Evolutionary conservation across 805 yeast species (phyloP).

Genomic region (Suhomyces pyralidae): DNA sequence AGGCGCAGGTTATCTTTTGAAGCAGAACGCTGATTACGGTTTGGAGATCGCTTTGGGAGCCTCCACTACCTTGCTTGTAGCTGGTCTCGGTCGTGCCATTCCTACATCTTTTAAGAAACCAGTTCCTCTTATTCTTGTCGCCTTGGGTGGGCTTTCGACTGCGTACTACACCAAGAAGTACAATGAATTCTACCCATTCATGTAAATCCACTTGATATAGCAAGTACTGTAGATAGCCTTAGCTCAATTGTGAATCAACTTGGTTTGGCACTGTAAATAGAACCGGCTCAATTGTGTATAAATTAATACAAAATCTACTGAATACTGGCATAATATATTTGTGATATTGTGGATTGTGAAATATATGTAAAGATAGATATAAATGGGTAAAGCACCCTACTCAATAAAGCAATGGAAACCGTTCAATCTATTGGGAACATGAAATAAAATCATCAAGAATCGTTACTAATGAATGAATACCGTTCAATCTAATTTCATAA

Average conservation of each 20-base stretch:
- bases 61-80: constrained; percentile 60
- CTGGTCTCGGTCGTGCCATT: constrained; percentile 70
- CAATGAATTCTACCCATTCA: constrained; percentile 58
- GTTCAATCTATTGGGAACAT: neutral
- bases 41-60: constrained; percentile 76
- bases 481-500: constrained; percentile 23
- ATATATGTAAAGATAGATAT: neutral
- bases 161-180: constrained; percentile 73
- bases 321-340: neutral
- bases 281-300: neutral
- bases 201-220: neutral
- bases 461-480: neutral
- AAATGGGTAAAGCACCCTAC: neutral
- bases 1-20: constrained; percentile 71
- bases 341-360: neutral
- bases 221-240: neutral
- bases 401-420: neutral
- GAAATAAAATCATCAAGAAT: constrained; percentile 3
- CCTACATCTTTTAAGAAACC: constrained; percentile 64
- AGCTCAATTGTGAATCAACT: neutral
- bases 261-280: neutral
- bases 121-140: constrained; percentile 64
- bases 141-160: constrained; percentile 61
- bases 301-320: neutral
- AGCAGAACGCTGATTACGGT: constrained; percentile 73